Conservation (phyloP, 1,284 basidiomycete genomes). For the Ceratobasidium sp. region DNA sequence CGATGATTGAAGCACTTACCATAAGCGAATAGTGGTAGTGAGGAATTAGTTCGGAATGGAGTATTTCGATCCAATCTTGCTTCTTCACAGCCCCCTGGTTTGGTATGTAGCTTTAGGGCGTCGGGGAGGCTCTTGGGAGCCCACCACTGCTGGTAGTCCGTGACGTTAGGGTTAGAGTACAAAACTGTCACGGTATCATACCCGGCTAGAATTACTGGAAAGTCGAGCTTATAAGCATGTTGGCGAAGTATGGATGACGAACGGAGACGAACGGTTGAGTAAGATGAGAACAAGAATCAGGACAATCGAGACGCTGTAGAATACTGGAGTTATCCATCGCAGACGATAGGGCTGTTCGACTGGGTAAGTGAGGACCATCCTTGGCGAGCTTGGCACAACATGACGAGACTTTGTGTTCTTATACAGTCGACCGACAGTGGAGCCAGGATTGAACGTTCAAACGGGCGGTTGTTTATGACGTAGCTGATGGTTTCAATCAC, state of each 20-base stretch:
- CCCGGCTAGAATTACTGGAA: neutral
- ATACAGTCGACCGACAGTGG: too few relatives aligned
- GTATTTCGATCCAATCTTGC: neutral
- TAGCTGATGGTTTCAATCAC: neutral
- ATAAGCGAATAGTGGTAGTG: conserved; percentile 2
- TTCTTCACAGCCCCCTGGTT: neutral
- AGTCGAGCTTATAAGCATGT: too few relatives aligned
- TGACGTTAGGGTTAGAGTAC: neutral
- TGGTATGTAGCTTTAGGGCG: neutral
- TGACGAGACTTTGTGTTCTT: too few relatives aligned
- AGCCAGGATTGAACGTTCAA: neutral
- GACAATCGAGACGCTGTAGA: conserved; percentile 14
- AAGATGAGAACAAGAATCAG: neutral
- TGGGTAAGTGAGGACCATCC: neutral
- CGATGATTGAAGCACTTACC: too few relatives aligned
- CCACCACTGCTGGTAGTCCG: conserved; percentile 20
- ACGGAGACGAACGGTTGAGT: neutral
- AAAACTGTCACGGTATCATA: neutral
- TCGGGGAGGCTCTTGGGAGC: neutral
- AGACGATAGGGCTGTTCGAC: conserved; percentile 5
- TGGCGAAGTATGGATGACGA: neutral
- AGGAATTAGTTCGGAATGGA: neutral
- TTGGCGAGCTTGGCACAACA: neutral
- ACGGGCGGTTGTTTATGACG: neutral
- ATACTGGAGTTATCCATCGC: conserved; percentile 18